phyloP scores from a whole-genome alignment of 352 stramenopile genomes.

The Vaucheria bursata region DNA sequence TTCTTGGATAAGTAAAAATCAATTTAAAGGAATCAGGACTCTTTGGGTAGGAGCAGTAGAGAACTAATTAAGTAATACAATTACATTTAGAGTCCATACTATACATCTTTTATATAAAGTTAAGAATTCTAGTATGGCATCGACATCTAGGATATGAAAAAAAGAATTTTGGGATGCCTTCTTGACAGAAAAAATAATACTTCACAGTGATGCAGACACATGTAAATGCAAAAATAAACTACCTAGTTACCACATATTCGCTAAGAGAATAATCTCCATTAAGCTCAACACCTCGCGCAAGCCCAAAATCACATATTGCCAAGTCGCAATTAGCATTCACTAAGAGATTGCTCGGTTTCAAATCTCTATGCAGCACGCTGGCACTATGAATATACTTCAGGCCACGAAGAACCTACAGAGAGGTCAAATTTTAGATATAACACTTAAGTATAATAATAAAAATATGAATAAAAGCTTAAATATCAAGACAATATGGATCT shows the following conservation, averaged over 20 bases:
- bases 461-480: neutral
- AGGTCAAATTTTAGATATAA: neutral
- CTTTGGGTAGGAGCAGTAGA: too few relatives aligned
- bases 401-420: slow-evolving; percentile 73
- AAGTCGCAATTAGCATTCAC: slow-evolving; percentile 61
- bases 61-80: too few relatives aligned
- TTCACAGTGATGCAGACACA: too few relatives aligned
- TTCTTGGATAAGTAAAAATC: too few relatives aligned
- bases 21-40: too few relatives aligned
- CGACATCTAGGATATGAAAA: too few relatives aligned
- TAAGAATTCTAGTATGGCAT: too few relatives aligned
- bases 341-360: slow-evolving; percentile 65
- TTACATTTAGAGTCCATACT: too few relatives aligned
- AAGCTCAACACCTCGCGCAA: slow-evolving; percentile 65
- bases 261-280: slow-evolving; percentile 26
- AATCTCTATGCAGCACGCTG: slow-evolving; percentile 88
- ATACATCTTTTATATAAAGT: too few relatives aligned
- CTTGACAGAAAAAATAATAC: too few relatives aligned
- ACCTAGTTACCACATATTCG: slow-evolving; percentile 23
- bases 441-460: neutral
- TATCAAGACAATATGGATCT: neutral
- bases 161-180: too few relatives aligned
- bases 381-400: slow-evolving; percentile 95
- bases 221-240: too few relatives aligned
- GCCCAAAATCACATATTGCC: slow-evolving; percentile 65